phyloP scores from a whole-genome alignment of 306 rosid species.

The Trichosanthes truncata region DNA sequence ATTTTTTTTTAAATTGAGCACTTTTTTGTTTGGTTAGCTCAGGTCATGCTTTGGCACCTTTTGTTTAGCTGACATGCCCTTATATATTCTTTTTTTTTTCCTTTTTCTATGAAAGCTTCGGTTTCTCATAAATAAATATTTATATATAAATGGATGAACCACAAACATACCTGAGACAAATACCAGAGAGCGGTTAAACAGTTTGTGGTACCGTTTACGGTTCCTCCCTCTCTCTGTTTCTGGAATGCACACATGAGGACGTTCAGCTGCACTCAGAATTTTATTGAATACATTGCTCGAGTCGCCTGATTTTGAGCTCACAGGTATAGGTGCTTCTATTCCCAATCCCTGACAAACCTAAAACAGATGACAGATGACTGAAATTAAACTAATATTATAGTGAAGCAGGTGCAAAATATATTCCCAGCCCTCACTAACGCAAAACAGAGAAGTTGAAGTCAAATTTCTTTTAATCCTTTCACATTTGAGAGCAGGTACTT shows the following conservation, averaged over 20 bases:
- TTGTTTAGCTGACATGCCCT: background rate
- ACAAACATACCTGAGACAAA: constrained; percentile 59
- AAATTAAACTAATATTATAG: background rate
- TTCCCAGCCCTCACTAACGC: background rate
- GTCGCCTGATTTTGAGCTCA: constrained; percentile 62
- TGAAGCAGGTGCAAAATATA: background rate
- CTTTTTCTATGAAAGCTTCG: background rate
- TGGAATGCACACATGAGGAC: constrained; percentile 77
- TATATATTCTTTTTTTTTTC: too few relatives aligned
- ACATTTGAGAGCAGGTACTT: background rate
- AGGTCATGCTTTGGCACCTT: background rate
- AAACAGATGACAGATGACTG: background rate
- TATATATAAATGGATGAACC: constrained; percentile 7
- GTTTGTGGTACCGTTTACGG: constrained; percentile 48
- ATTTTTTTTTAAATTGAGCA: background rate
- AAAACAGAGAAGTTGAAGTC: background rate
- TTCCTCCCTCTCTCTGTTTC: constrained; percentile 83
- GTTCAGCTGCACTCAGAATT: constrained; percentile 59
- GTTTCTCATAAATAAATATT: background rate
- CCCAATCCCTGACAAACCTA: constrained; percentile 79
- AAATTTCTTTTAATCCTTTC: background rate
- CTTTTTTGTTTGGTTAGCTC: background rate
- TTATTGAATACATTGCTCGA: constrained; percentile 50
- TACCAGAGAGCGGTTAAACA: constrained; percentile 49
- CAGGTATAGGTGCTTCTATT: constrained; percentile 69